Base-by-base conservation (phyloP, 306 rosid species). In the Lathyrus aphaca region DNA sequence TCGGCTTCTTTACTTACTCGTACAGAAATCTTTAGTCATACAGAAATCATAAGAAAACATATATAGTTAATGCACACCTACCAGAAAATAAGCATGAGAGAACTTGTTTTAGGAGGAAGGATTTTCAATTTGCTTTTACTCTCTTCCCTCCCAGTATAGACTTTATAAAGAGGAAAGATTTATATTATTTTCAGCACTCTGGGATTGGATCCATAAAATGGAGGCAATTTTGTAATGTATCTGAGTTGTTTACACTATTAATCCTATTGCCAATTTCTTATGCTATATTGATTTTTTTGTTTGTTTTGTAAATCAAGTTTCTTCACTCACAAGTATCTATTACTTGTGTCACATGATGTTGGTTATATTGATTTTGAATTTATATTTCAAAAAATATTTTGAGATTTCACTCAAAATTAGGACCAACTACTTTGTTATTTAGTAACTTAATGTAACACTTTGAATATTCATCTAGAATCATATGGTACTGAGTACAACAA, bases 81-180 rank as follows among this genome's bases (percentile, higher is more conserved):
- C 17, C 13, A 10, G 19, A 50, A 6, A 50, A 18, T 32, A 49
- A 67, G 42, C 7, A 67, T 18, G 61, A 49, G 4, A 49, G 18
- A 25, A 11, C 15, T 53, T 38, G 37, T n/a, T 39, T 54, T 32
- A n/a, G 8, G 46, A 17, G 46, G 32, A 10, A 35, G 37, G 44
- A 23, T 64, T 44, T 64, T 64, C 39, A 21, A 8, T 42, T 21
- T 23, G 6, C 21, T 11, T 63, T 38, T 12, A 21, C 10, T 37
- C 10, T 45, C 49, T 39, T 21, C 16, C 18, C 10, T 23, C 64
- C 44, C 9, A 55, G 25, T 54, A 12, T 54, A 54, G 37, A 54
- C 60, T 54, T 53, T 30, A 18, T 53, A 5, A n/a, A 59, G 25
- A 16, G 65, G 64, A 35, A 35, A 44, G 46, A 60, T 60, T 32